Evolutionary conservation across 2,329 filamentous ascomycete species (phyloP), one percentile per base, ranked within the genome.

Genomic region (Paraphaeosphaeria minitans): DNA sequence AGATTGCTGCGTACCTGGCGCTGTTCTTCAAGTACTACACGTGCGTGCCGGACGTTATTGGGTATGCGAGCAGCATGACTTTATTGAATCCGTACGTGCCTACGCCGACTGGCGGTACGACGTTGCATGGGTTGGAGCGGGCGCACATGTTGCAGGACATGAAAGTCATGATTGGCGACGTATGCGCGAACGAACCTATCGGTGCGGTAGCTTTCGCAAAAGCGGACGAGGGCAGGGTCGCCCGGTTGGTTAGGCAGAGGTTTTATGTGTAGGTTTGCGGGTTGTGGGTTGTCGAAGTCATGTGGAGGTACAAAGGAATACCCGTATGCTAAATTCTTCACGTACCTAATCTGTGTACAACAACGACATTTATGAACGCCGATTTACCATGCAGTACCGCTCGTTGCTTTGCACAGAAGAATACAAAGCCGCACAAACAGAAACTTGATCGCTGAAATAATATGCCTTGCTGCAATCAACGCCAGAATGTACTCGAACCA

Each of bases 21-120:
- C 56, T 73, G 0, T 45, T 71, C 4, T 58, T 74, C 2, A 72
- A 70, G 43, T 71, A 73, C 45, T 65, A 66, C 1, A 73, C 71
- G 2, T 58, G 71, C 1, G 72, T 66, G 7, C 70, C 65, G 16
- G 70, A 72, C 33, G 68, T 72, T 35, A 64, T 71, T 45, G 66
- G 68, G 1, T 72, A 67, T 47, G 68, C 66, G 22, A 68, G 62
- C 16, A 67, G 61, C 29, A 53, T 68, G 55, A 68, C 68, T 47
- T 47, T 70, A 52, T 54, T 65, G 56, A 72, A 64, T 53, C 71
- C 65, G 1, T 74, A 71, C 43, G 52, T 71, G 2, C 69, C 65
- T 3, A 64, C 61, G 22, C 64, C 65, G 12, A 69, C 65, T 2
- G 67, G 70, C 0, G 66, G 69, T 1, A 70, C 70, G 7, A 70